phyloP scores from a whole-genome alignment of 768 basidiomycete species.

The Sporobolomyces pararoseus region DNA sequence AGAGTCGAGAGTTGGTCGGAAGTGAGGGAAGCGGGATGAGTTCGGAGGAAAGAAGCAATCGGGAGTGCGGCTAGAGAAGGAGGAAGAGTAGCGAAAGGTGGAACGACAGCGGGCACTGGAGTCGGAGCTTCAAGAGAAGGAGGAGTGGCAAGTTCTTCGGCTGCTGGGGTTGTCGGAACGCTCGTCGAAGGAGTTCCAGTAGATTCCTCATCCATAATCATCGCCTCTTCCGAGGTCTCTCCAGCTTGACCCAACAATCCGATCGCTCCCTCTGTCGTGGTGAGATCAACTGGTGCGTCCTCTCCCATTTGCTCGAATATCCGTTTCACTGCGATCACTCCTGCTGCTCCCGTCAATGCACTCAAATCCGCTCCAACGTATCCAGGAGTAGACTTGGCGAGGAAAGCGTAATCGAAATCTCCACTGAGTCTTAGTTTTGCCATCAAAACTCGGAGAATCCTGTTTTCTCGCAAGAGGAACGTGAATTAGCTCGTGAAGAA shows the following conservation, averaged over 20 bases:
- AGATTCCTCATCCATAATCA: conserved; percentile 50
- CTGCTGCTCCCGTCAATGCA: conserved; percentile 85
- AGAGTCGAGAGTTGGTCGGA: conserved; percentile 73
- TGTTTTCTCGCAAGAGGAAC: conserved; percentile 50
- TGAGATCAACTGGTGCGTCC: conserved; percentile 58
- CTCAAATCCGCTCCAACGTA: conserved; percentile 94
- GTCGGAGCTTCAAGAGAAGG: conserved; percentile 29
- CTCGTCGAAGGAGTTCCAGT: conserved; percentile 5
- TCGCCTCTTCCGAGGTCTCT: conserved; percentile 48
- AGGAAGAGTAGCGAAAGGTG: conserved; percentile 54
- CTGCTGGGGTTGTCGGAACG: neutral
- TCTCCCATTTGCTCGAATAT: conserved; percentile 77
- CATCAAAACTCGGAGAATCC: conserved; percentile 82
- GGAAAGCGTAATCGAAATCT: conserved; percentile 74
- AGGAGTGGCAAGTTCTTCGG: neutral
- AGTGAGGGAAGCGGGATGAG: conserved; percentile 77
- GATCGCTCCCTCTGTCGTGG: conserved; percentile 44
- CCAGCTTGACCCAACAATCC: conserved; percentile 26
- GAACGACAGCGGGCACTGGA: conserved; percentile 40
- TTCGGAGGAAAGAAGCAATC: conserved; percentile 82
- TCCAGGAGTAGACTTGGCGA: conserved; percentile 92
- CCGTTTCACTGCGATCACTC: conserved; percentile 91
- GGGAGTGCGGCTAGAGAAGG: conserved; percentile 56
- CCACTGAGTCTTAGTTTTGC: conserved; percentile 77
- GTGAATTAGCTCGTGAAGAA: neutral